Evolutionary conservation across 2,329 filamentous ascomycete species (phyloP), one percentile per base, ranked within the genome.

Genomic region (Cercospora beticola): DNA sequence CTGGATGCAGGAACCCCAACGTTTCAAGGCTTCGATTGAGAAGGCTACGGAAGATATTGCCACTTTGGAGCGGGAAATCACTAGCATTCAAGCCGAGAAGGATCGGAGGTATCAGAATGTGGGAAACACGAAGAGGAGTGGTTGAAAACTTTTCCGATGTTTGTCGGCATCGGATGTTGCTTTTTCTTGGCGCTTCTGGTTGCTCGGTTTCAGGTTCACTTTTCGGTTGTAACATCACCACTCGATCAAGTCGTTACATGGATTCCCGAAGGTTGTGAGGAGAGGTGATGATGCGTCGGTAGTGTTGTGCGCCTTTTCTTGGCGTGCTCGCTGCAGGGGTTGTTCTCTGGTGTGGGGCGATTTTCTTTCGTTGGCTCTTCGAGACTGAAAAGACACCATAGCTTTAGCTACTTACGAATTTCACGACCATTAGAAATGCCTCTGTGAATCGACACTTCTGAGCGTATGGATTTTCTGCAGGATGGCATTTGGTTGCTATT

Each of bases 11-110:
- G 92, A 95, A 80, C 90, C 90, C 54, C 79, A 79, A 74, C 86
- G 83, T 74, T 85, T 87, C 76, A 82, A 82, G 68, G 87, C 87
- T 62, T 87, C 85, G 21, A 88, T 89, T 76, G 86, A 87, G 69
- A 91, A 91, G 80, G 88, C 90, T 64, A 85, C 84, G 71, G 90
- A 90, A 62, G 89, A 91, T 64, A 91, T 96, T 78, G 87, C 89
- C 78, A 87, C 88, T 72, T 88, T 94, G 68, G 85, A 90, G 72
- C 81, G 82, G 64, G 92, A 94, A 74, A 92, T 94, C 79, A 78
- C 81, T 57, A 86, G 89, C 66, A 86, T 96, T 57, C 68, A 68
- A 62, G 54, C 59, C 16, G 76, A 77, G 68, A 76, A 77, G 68
- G 70, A 76, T 36, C 67, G 70, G 21, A 70, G 69, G 58, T 75